Percentiles rank a stretch among this genome's conserved stretches.
Conservation (phyloP, 805 yeast species). For the Yarrowia alimentaria region DNA sequence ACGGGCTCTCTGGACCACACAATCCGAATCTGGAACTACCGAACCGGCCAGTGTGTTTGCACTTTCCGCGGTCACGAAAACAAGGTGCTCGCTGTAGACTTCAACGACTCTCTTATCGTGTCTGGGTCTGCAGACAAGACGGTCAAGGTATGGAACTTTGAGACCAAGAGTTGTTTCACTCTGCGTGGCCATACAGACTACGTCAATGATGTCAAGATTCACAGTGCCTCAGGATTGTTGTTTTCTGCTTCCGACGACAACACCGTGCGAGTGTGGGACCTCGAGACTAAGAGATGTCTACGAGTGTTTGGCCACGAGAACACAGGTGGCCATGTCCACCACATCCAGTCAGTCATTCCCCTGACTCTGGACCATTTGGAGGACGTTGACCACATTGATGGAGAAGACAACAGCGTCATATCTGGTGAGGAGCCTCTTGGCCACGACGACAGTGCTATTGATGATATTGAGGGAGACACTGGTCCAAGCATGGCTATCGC, state of each 20-base stretch:
- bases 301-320: slow-evolving; percentile 63
- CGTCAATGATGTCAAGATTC: slow-evolving; percentile 88
- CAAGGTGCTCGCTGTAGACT: slow-evolving; percentile 81
- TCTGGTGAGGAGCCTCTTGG: neutral
- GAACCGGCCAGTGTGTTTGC: slow-evolving; percentile 89
- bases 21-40: slow-evolving; percentile 93
- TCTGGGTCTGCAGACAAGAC: slow-evolving; percentile 92
- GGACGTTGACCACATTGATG: slow-evolving; percentile 29
- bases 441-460: slow-evolving; percentile 3
- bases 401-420: slow-evolving; percentile 8
- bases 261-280: slow-evolving; percentile 93
- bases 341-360: slow-evolving; percentile 89
- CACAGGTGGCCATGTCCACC: slow-evolving; percentile 79
- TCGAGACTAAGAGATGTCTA: slow-evolving; percentile 73
- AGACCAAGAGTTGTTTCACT: slow-evolving; percentile 86
- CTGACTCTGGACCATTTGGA: slow-evolving; percentile 48
- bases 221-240: slow-evolving; percentile 70
- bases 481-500: slow-evolving; percentile 10
- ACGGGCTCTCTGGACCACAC: slow-evolving; percentile 91
- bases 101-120: slow-evolving; percentile 75
- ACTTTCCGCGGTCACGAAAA: slow-evolving; percentile 92
- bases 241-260: slow-evolving; percentile 90
- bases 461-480: neutral
- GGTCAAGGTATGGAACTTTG: slow-evolving; percentile 95
- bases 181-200: slow-evolving; percentile 90